These are phyloP conservation scores for Teunomyces lycoperdinae DNA, from an alignment of 805 yeast species.

Conservation along the genomic window DNA sequence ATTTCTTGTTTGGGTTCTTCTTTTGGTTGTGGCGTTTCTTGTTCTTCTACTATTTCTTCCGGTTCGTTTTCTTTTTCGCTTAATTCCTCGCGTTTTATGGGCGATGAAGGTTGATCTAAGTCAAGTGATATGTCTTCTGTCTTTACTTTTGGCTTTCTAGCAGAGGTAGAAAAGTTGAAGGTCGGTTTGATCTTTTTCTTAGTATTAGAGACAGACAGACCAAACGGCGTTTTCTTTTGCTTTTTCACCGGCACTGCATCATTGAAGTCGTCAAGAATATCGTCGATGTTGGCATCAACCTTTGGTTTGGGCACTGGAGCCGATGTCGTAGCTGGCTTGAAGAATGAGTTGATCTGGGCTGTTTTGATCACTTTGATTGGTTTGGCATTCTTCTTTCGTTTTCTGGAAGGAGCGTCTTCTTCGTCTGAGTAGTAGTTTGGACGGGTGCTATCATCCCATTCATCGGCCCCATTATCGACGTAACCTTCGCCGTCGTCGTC, in stretches of 20 bases:
- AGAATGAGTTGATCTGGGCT: slow-evolving; percentile 52
- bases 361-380: slow-evolving; percentile 40
- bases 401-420: slow-evolving; percentile 35
- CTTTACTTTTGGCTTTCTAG: slow-evolving; percentile 14
- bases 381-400: slow-evolving; percentile 28
- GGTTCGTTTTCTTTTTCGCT: slow-evolving; percentile 14
- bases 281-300: slow-evolving; percentile 55
- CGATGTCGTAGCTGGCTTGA: slow-evolving; percentile 37
- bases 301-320: slow-evolving; percentile 37
- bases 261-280: slow-evolving; percentile 58
- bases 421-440: slow-evolving; percentile 58
- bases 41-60: slow-evolving; percentile 5
- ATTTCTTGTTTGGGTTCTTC: slow-evolving; percentile 8
- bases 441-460: slow-evolving; percentile 63
- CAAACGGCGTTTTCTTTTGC: slow-evolving; percentile 13
- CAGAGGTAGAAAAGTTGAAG: slow-evolving; percentile 25
- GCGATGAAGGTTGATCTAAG: slow-evolving; percentile 35
- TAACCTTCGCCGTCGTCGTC: slow-evolving; percentile 94
- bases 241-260: slow-evolving; percentile 19
- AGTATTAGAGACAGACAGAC: slow-evolving; percentile 8
- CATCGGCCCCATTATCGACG: slow-evolving; percentile 89
- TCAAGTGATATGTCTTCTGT: slow-evolving; percentile 12
- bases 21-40: slow-evolving; percentile 2
- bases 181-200: slow-evolving; percentile 20
- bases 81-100: slow-evolving; percentile 21